phyloP scores from a whole-genome alignment of 2,329 filamentous ascomycete genomes.

The Nemania serpens region DNA sequence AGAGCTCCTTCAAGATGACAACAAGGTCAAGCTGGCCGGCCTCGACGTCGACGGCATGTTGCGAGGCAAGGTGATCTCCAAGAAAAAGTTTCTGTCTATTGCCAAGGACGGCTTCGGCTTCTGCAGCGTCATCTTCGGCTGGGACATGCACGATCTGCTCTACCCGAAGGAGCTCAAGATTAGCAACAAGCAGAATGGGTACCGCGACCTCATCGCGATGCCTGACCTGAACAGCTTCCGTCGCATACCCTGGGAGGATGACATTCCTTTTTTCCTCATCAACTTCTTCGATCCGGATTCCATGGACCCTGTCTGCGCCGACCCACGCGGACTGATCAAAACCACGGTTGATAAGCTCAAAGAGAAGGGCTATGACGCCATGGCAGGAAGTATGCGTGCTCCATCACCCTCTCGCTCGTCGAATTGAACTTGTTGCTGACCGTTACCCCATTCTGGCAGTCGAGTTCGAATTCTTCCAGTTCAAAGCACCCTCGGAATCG shows the following conservation, averaged over 20 bases:
- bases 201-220: constrained; percentile 74
- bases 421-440: constrained; percentile 1
- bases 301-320: constrained; percentile 66
- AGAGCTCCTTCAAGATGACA: constrained; percentile 66
- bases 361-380: constrained; percentile 67
- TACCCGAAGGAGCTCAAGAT: constrained; percentile 77
- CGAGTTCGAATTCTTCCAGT: constrained; percentile 73
- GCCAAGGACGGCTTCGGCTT: constrained; percentile 78
- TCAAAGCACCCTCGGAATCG: constrained; percentile 42
- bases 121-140: constrained; percentile 83
- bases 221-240: constrained; percentile 73
- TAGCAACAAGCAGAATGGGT: constrained; percentile 80
- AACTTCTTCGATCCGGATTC: constrained; percentile 75
- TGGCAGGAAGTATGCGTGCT: constrained; percentile 71
- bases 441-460: constrained; percentile 60
- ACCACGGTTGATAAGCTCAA: constrained; percentile 64
- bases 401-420: not conserved
- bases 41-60: constrained; percentile 77
- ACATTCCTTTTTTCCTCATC: constrained; percentile 76
- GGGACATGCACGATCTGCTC: constrained; percentile 85
- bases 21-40: constrained; percentile 76
- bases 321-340: constrained; percentile 70
- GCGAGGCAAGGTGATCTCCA: constrained; percentile 79
- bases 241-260: constrained; percentile 78
- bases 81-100: constrained; percentile 80